phyloP scores from a whole-genome alignment of 371 early-diverging fungal genomes.

The Mucor velutinosus region DNA sequence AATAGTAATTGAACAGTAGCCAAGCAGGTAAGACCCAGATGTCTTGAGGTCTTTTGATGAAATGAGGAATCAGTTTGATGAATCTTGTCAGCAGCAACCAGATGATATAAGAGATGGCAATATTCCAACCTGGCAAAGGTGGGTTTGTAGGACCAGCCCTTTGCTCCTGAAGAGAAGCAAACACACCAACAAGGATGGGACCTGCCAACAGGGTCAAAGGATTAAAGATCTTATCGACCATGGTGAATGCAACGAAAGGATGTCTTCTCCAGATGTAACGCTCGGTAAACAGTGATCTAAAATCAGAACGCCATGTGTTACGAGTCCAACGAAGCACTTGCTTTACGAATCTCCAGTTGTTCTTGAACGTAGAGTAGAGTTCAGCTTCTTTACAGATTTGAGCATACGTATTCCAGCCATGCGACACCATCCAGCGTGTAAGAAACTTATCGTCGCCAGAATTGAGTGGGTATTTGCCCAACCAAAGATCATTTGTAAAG shows the following conservation, averaged over 20 bases:
- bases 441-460: conserved; percentile 81
- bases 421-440: conserved; percentile 77
- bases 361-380: conserved; percentile 73
- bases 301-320: conserved; percentile 79
- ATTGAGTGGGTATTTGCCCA: conserved; percentile 71
- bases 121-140: conserved; percentile 60
- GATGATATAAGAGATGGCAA: conserved; percentile 61
- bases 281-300: conserved; percentile 66
- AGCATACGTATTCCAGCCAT: conserved; percentile 72
- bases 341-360: conserved; percentile 77
- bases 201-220: conserved; percentile 75
- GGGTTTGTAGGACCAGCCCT: conserved; percentile 30
- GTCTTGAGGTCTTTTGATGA: conserved; percentile 68
- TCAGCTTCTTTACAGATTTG: conserved; percentile 78
- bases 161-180: conserved; percentile 36
- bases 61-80: conserved; percentile 72
- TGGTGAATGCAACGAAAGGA: conserved; percentile 76
- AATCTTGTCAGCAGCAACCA: conserved; percentile 73
- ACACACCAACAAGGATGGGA: conserved; percentile 59
- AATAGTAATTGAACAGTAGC: conserved; percentile 72
- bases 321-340: conserved; percentile 78
- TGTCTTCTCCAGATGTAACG: conserved; percentile 67
- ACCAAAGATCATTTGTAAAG: conserved; percentile 76
- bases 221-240: conserved; percentile 78
- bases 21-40: conserved; percentile 67